Percentiles rank a stretch among this genome's conserved stretches.
These are phyloP conservation scores for Tolypocladium nubicola DNA, from an alignment of 2,329 filamentous ascomycete species.

Conservation along the genomic window DNA sequence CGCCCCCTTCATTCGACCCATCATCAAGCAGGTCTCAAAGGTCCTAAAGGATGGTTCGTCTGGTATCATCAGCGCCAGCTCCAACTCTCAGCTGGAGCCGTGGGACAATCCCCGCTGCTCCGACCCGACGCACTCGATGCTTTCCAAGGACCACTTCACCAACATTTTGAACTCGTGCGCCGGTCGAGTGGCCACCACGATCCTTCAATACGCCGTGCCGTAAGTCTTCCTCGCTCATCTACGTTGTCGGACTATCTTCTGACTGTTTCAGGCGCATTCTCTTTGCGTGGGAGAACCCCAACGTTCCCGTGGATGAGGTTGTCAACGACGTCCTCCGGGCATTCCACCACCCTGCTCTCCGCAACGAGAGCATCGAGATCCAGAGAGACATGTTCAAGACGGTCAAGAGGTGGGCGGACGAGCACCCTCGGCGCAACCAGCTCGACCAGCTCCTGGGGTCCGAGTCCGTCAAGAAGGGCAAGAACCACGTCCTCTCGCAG, in stretches of 20 bases:
- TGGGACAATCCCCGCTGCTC: conserved; percentile 68
- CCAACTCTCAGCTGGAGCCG: conserved; percentile 65
- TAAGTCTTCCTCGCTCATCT: conserved; percentile 24
- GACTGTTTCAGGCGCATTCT: conserved; percentile 51
- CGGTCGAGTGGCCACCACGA: conserved; percentile 61
- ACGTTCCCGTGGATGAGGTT: conserved; percentile 73
- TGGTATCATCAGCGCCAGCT: conserved; percentile 55
- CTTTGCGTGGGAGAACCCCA: conserved; percentile 86
- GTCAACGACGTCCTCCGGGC: conserved; percentile 68
- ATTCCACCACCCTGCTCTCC: conserved; percentile 84
- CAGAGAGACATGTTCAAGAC: conserved; percentile 84
- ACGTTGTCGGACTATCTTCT: neutral
- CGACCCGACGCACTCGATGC: conserved; percentile 72
- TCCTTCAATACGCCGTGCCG: conserved; percentile 81
- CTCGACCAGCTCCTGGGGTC: conserved; percentile 71
- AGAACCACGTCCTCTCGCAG: conserved; percentile 57
- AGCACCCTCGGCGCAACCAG: conserved; percentile 53
- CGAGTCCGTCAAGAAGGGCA: conserved; percentile 70
- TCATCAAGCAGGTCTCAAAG: conserved; percentile 80
- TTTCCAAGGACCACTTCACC: conserved; percentile 78
- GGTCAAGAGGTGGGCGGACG: conserved; percentile 70
- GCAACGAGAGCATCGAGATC: conserved; percentile 65
- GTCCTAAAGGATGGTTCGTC: conserved; percentile 79
- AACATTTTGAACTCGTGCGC: conserved; percentile 69
- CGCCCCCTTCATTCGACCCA: conserved; percentile 82